Evolutionary conservation across 371 early-diverging fungal species (phyloP).

Genomic region (Haplosporangium sp.): DNA sequence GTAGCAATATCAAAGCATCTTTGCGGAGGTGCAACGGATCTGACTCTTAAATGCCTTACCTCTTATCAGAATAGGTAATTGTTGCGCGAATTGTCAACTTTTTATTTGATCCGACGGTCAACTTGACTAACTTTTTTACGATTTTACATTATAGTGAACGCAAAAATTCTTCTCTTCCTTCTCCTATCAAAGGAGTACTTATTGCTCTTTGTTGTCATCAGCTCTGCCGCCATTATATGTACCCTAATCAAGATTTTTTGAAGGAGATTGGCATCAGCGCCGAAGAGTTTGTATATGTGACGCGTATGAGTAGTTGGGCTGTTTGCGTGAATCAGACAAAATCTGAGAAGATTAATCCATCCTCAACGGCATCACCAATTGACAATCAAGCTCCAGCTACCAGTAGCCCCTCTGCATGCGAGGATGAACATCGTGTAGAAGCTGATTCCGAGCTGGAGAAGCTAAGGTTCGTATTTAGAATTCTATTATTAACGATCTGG

Average conservation of each 20-base stretch:
- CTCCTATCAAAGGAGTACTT: slow-evolving; percentile 75
- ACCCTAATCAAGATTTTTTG: slow-evolving; percentile 75
- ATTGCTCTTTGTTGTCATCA: slow-evolving; percentile 96
- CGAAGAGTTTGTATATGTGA: slow-evolving; percentile 68
- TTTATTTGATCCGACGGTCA: no score
- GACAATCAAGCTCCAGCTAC: neutral
- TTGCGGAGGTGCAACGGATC: slow-evolving; percentile 94
- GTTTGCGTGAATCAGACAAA: slow-evolving; percentile 64
- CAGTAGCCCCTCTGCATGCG: slow-evolving; percentile 37
- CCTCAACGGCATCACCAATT: slow-evolving; percentile 8
- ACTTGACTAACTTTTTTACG: neutral
- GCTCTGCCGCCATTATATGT: slow-evolving; percentile 83
- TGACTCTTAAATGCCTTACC: slow-evolving; percentile 81
- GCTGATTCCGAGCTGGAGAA: slow-evolving; percentile 62
- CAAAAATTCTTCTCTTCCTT: slow-evolving; percentile 22
- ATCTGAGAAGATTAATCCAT: slow-evolving; percentile 2
- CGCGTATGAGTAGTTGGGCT: slow-evolving; percentile 82
- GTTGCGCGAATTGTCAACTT: neutral
- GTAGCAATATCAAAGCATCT: slow-evolving; percentile 90
- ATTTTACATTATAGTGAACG: slow-evolving; percentile 34
- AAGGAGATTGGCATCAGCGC: slow-evolving; percentile 61
- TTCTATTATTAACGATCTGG: neutral
- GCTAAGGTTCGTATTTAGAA: slow-evolving; percentile 48
- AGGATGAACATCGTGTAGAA: slow-evolving; percentile 59
- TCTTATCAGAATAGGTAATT: slow-evolving; percentile 62